These are phyloP conservation scores for Neospora caninum DNA, from an alignment of 169 alveolate species.

Conservation along the genomic window DNA sequence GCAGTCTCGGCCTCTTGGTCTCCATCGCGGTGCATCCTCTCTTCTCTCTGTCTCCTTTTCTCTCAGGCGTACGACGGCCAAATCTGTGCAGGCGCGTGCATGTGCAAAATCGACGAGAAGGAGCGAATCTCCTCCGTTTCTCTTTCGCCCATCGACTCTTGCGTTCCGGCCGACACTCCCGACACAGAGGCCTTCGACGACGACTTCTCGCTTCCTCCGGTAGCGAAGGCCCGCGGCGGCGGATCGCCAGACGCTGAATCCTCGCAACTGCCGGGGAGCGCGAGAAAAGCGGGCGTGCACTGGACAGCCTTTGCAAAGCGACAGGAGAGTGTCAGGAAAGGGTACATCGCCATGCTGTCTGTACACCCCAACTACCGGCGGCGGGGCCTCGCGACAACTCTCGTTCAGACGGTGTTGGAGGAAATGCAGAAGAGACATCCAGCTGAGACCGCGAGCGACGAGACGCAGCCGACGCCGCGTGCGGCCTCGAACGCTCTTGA, in stretches of 20 bases:
- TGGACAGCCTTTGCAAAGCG: neutral
- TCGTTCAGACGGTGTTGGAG: neutral
- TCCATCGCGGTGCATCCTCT: neutral
- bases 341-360: slow-evolving; percentile 4
- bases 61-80: slow-evolving; percentile 9
- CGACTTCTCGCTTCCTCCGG: neutral
- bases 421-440: neutral
- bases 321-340: neutral
- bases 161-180: no score
- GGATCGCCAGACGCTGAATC: no score
- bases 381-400: neutral
- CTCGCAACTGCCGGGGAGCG: no score
- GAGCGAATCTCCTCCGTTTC: neutral
- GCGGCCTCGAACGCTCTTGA: no score
- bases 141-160: neutral
- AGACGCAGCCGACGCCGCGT: no score
- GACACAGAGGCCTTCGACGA: neutral
- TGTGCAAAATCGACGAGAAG: slow-evolving; percentile 9
- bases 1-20: neutral
- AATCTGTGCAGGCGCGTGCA: slow-evolving; percentile 2
- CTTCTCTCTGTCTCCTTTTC: neutral
- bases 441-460: neutral
- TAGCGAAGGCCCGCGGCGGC: no score
- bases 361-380: neutral
- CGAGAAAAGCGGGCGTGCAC: neutral